Base-by-base conservation (phyloP, 2,329 filamentous ascomycete species). In the Penicillium sp. region DNA sequence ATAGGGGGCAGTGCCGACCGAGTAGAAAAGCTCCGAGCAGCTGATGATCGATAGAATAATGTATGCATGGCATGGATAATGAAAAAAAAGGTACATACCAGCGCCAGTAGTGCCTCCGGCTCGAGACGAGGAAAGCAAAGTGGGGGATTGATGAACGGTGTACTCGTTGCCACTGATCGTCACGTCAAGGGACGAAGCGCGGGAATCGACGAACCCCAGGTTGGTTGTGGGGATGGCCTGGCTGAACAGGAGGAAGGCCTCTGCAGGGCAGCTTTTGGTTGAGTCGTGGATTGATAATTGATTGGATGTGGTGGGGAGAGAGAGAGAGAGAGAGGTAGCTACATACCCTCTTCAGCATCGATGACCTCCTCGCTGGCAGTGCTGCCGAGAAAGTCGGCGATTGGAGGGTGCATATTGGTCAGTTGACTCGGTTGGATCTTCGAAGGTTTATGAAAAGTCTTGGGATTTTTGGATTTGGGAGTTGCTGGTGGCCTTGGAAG, bases 161-260 rank as follows among this genome's bases (percentile, higher is more conserved):
- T 92, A 87, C 72, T 96, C 91, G 56, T 83, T 84, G 59, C 84
- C 88, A 58, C 82, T 86, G 63, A 98, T 84, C 37, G 84, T 84
- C 61, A 97, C 74, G 13, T 91, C 86, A 38, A 97, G 76, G 1
- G 81, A 78, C 1, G 84, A 75, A 10, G 91, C 88, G 66, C 85
- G 87, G 17, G 90, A 82, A 75, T 97, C 89, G 65, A 98, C 80
- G 78, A 97, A 95, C 72, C 94, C 95, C 10, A 98, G 88, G 70
- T 93, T 89, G 58, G 88, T 86, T 13, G 90, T 90, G 0, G 90
- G 88, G 28, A 92, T 86, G 19, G 87, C 80, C 73, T 90, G 88
- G 47, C 92, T 89, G 81, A 96, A 97, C 59, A 97, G 84, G 40
- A 93, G 80, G 73, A 96, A 97, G 4, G 92, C 91, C 80, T 98